Percentiles rank a stretch among this genome's conserved stretches.
phyloP scores from a whole-genome alignment of 2,329 filamentous ascomycete genomes.

The Colletotrichum orchidophilum region DNA sequence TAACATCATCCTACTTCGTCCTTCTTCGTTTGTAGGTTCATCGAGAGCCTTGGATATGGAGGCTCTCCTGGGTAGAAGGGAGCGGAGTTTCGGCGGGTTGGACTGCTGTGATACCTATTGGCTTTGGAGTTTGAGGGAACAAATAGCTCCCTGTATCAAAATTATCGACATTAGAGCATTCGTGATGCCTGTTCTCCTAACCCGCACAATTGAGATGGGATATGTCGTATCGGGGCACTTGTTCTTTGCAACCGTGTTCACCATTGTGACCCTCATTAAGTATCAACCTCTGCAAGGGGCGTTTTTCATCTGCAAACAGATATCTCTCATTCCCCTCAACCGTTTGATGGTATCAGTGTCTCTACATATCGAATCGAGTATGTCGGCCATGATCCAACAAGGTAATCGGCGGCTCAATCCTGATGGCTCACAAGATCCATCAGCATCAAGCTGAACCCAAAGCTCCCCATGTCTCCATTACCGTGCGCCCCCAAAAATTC shows the following conservation, averaged over 20 bases:
- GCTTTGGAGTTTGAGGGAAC: slow-evolving; percentile 21
- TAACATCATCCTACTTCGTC: not conserved
- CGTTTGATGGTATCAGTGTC: not conserved
- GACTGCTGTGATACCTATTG: slow-evolving; percentile 22
- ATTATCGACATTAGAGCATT: not conserved
- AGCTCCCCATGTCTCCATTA: not conserved
- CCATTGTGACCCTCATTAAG: not conserved
- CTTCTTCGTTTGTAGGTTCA: not conserved
- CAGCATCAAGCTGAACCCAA: not conserved
- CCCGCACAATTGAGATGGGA: not conserved
- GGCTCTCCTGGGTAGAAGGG: not conserved
- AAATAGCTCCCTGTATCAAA: not conserved
- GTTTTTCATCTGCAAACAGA: not conserved
- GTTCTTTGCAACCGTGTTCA: not conserved
- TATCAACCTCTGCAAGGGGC: not conserved
- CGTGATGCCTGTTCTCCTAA: slow-evolving; percentile 8
- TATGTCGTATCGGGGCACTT: not conserved
- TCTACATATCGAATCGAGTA: not conserved
- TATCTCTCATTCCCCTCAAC: too few species aligned
- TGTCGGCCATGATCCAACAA: not conserved
- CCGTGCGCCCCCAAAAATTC: not conserved
- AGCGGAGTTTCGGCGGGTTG: slow-evolving; percentile 23
- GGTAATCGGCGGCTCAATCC: too few species aligned
- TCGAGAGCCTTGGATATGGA: too few species aligned
- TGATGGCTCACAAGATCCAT: not conserved